Evolutionary conservation across 1,284 basidiomycete genomes (phyloP), one percentile per base, ranked within the genome.

Genomic region (Calocybe gambosa): DNA sequence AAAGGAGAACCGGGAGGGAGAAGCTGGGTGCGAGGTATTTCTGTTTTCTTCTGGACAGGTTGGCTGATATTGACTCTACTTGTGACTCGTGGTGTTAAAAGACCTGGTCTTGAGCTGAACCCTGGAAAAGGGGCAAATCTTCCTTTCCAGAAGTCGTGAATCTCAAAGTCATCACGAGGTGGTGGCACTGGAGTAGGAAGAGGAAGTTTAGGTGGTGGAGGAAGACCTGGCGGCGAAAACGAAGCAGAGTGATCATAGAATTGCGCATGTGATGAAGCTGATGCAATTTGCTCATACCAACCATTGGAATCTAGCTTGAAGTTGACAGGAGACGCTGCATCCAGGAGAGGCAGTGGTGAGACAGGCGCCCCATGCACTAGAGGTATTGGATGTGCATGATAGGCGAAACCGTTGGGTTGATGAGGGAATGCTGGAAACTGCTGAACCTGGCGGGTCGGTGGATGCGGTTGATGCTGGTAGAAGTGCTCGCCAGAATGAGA

Each of bases 111-210:
- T 2, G 69, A 71, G 16, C 56, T 58, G 47, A 61, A 65, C 10
- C 69, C 70, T 10, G 69, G 69, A 39, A 70, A 61, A 12, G 70
- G 68, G 10, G 67, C 69, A 18, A 72, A 57, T 40, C 67, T 60
- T 16, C 65, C 68, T 50, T 59, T 64, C 70, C 70, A 72, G 45
- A 63, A 66, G 18, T 62, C 62, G 43, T 70, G 59, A 21, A 68
- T 58, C 2, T 46, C 31, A 7, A 42, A 38, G 3, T 42, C 28
- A 1, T 43, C 37, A 5, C n/a, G 16, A 21, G 43, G 41, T n/a
- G 31, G 31, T 15, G 20, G 38, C 20, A 49, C 46, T 20, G 34
- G 35, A n/a, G 12, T 1, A 5, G 47, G 23, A 26, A 29, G 28
- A 2, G n/a, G 31, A 18, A 34, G 44, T 18, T 15, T 23, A 29